phyloP scores from a whole-genome alignment of 306 rosid species.

The Begonia fuchsioides region DNA sequence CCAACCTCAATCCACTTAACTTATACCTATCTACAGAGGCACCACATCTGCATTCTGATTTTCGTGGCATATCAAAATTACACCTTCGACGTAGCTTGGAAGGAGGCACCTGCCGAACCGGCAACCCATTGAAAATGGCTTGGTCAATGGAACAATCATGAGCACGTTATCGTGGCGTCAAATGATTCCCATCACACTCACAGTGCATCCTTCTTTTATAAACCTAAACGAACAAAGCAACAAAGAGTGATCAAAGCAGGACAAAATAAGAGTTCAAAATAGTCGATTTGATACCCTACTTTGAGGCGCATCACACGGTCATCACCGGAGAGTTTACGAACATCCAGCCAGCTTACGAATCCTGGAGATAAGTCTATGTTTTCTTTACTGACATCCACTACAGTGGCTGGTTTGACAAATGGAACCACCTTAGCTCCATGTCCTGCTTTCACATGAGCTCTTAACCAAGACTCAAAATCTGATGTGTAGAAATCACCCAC shows the following conservation, averaged over 20 bases:
- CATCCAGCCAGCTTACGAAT: constrained; percentile 79
- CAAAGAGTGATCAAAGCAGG: no score
- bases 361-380: constrained; percentile 77
- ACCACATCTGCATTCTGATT: constrained; percentile 64
- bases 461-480: constrained; percentile 85
- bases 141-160: constrained; percentile 74
- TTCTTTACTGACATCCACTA: constrained; percentile 54
- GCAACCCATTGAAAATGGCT: constrained; percentile 74
- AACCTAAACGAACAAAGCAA: constrained; percentile 21
- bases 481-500: constrained; percentile 87
- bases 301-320: constrained; percentile 84
- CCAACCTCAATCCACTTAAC: no score
- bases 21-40: constrained; percentile 44
- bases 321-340: constrained; percentile 71
- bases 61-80: constrained; percentile 67
- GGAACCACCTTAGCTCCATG: constrained; percentile 90
- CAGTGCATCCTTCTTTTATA: constrained; percentile 90
- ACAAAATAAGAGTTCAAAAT: no score
- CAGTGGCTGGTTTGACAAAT: constrained; percentile 67
- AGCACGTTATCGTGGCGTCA: constrained; percentile 81
- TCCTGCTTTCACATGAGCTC: constrained; percentile 94
- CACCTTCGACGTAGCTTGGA: constrained; percentile 70
- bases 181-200: constrained; percentile 92
- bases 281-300: constrained; percentile 54
- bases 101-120: constrained; percentile 81